Conservation (phyloP, 805 yeast species). For the Pichia phayaonensis region DNA sequence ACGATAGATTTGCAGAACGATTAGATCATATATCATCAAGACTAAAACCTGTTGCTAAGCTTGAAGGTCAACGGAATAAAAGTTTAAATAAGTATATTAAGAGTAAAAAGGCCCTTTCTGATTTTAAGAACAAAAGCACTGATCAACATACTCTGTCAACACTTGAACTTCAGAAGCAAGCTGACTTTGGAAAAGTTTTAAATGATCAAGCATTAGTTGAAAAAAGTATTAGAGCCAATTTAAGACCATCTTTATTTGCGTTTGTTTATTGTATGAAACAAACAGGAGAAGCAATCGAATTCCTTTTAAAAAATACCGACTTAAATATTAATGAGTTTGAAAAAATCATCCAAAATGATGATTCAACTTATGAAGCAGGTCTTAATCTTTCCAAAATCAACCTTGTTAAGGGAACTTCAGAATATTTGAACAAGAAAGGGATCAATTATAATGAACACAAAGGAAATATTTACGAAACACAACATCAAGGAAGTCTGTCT, state of each 20-base stretch:
- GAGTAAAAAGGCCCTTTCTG: not conserved
- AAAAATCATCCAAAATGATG: not conserved
- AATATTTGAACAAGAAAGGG: not conserved
- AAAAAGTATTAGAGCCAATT: not conserved
- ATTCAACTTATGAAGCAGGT: not conserved
- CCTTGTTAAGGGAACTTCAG: not conserved
- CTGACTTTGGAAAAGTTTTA: not conserved
- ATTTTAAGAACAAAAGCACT: constrained; percentile 1
- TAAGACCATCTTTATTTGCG: not conserved
- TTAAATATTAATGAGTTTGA: not conserved
- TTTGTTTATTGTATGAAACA: not conserved
- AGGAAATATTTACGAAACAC: not conserved
- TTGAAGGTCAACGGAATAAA: constrained; percentile 1
- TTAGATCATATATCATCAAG: not conserved
- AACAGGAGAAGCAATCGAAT: not conserved
- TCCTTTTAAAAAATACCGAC: not conserved
- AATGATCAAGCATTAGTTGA: not conserved
- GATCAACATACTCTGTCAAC: not conserved
- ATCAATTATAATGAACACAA: not conserved
- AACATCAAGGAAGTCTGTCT: not conserved
- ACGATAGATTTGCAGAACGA: not conserved
- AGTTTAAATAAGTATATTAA: not conserved
- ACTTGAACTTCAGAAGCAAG: not conserved
- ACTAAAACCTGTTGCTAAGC: not conserved
- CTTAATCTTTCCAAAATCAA: not conserved